phyloP scores from a whole-genome alignment of 2,329 filamentous ascomycete species.

The Aspergillus bombycis region DNA sequence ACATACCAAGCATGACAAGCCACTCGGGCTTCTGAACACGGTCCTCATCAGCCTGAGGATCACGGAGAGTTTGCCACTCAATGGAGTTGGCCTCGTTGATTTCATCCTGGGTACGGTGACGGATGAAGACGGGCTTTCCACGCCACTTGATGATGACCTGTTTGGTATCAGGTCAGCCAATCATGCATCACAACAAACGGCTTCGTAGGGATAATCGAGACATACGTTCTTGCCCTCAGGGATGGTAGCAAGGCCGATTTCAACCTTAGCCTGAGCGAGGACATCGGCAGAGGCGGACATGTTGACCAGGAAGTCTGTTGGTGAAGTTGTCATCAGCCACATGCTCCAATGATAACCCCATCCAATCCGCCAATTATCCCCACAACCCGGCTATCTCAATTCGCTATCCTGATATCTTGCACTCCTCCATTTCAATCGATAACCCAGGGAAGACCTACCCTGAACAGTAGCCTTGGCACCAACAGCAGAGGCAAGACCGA shows the following conservation, averaged over 20 bases:
- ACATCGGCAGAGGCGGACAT: constrained; percentile 99
- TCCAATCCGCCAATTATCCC: not conserved
- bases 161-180: constrained; percentile 17
- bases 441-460: constrained; percentile 64
- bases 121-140: constrained; percentile 99
- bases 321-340: constrained; percentile 17
- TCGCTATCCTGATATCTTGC: not conserved
- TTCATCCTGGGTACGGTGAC: constrained; percentile 90
- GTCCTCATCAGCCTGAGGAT: constrained; percentile 87
- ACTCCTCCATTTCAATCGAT: constrained; percentile 9
- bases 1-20: constrained; percentile 93
- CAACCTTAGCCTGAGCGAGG: constrained; percentile 98
- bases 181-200: not conserved
- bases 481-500: constrained; percentile 88
- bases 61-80: constrained; percentile 80
- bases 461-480: constrained; percentile 98
- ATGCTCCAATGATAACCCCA: not conserved
- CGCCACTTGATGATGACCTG: constrained; percentile 99
- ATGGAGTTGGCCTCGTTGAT: constrained; percentile 93
- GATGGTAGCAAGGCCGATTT: constrained; percentile 88
- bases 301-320: constrained; percentile 95
- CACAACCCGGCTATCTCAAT: not conserved
- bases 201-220: constrained; percentile 24
- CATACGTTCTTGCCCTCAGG: constrained; percentile 99
- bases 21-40: constrained; percentile 98